Evolutionary conservation across 352 stramenopile species (phyloP).

Genomic region (Hyaloperonospora brassicae): DNA sequence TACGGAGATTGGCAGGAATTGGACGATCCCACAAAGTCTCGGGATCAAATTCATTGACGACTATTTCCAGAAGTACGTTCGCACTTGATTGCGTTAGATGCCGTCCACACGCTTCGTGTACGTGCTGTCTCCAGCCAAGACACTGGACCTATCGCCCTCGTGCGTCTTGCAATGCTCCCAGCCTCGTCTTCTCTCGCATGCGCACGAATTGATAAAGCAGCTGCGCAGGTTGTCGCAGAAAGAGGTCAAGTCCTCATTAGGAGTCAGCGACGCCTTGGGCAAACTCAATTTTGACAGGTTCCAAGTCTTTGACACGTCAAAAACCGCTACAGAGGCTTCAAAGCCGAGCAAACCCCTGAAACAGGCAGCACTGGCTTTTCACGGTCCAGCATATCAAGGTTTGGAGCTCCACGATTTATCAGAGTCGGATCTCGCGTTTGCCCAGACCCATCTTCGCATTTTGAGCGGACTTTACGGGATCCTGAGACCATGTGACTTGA

Average conservation of each 20-base stretch:
- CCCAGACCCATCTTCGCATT: conserved; percentile 85
- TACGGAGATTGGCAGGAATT: too few relatives aligned
- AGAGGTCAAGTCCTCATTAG: conserved; percentile 76
- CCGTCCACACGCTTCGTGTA: conserved; percentile 44
- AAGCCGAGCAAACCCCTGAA: conserved; percentile 44
- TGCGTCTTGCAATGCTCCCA: conserved; percentile 29
- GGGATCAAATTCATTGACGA: too few relatives aligned
- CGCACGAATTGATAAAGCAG: conserved; percentile 47
- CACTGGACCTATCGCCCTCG: conserved; percentile 54
- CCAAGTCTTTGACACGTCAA: conserved; percentile 46
- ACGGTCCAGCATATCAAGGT: conserved; percentile 77
- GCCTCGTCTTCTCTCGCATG: conserved; percentile 48
- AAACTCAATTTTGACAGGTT: conserved; percentile 85
- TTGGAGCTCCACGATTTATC: conserved; percentile 58
- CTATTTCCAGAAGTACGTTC: too few relatives aligned
- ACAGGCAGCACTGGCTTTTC: conserved; percentile 67
- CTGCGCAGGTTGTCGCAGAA: conserved; percentile 51
- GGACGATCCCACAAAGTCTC: too few relatives aligned
- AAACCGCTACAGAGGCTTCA: conserved; percentile 9
- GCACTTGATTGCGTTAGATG: conserved; percentile 3
- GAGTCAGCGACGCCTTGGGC: conserved; percentile 76
- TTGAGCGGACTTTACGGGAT: conserved; percentile 91
- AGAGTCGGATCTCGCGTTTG: conserved; percentile 58
- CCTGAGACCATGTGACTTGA: conserved; percentile 87
- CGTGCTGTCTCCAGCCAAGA: conserved; percentile 87